phyloP scores from a whole-genome alignment of 169 alveolate genomes.

The Perkinsus olseni region DNA sequence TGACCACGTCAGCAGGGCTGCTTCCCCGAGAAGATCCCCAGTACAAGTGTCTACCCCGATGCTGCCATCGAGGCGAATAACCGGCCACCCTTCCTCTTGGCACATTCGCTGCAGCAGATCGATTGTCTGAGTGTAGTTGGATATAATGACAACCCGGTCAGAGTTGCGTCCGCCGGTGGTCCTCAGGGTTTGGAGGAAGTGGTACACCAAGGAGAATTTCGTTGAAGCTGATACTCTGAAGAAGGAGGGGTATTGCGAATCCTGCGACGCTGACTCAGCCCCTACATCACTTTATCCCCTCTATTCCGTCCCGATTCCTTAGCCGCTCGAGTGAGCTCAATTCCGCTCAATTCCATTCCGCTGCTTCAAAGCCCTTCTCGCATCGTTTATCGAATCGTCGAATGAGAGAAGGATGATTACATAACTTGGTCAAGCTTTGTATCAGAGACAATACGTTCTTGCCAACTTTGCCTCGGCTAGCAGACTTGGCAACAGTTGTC shows the following conservation, averaged over 20 bases:
- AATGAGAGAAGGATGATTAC: conserved; percentile 65
- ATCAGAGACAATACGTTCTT: conserved; percentile 57
- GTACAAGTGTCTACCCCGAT: neutral
- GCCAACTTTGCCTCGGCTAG: conserved; percentile 20
- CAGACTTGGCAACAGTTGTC: neutral
- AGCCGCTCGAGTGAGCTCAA: neutral
- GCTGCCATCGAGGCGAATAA: conserved; percentile 77
- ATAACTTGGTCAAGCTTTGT: conserved; percentile 66
- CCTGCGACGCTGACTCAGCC: neutral
- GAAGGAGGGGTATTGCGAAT: neutral
- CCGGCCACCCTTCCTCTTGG: conserved; percentile 62
- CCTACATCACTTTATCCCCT: neutral
- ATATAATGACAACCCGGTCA: conserved; percentile 78
- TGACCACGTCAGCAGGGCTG: neutral
- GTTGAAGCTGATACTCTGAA: neutral
- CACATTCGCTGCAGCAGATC: conserved; percentile 72
- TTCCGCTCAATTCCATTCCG: conserved; percentile 11
- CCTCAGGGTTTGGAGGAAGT: conserved; percentile 47
- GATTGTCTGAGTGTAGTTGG: conserved; percentile 80
- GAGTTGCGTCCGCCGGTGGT: conserved; percentile 40
- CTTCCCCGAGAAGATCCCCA: neutral
- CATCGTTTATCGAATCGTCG: neutral
- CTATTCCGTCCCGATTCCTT: neutral
- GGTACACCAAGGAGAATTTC: neutral
- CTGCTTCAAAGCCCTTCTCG: conserved; percentile 34